A percentile compares a stretch with the other conserved stretches of the same genome.
Conservation (phyloP, 352 stramenopile genomes). For the Phytophthora lateralis region DNA sequence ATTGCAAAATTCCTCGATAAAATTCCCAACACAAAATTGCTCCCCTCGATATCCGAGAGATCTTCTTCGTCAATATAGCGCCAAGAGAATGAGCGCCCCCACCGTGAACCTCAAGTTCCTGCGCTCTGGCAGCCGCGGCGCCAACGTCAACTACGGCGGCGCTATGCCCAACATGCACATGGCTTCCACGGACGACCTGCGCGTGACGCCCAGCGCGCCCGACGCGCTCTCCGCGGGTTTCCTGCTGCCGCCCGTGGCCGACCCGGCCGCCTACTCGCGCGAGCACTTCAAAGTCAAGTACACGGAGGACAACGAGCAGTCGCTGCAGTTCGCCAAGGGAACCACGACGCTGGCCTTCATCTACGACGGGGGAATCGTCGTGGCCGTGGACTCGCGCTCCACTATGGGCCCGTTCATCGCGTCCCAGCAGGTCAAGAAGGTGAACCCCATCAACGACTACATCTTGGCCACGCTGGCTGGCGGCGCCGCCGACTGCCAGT, state of each 20-base stretch:
- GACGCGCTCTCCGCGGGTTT: conserved; percentile 63
- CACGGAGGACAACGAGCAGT: conserved; percentile 95
- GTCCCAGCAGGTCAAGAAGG: conserved; percentile 99
- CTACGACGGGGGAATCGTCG: conserved; percentile 98
- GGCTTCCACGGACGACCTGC: conserved; percentile 39
- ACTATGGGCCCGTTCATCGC: conserved; percentile 99
- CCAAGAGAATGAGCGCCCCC: conserved; percentile 44
- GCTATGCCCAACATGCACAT: conserved; percentile 81
- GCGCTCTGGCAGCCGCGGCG: conserved; percentile 64
- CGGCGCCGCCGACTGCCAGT: conserved; percentile 98
- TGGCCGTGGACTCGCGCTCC: conserved; percentile 98
- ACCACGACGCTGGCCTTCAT: conserved; percentile 99
- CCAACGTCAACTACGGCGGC: conserved; percentile 71
- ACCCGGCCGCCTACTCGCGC: conserved; percentile 95
- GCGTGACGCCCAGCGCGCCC: conserved; percentile 20
- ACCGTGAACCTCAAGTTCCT: conserved; percentile 74
- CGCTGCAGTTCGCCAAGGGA: conserved; percentile 98
- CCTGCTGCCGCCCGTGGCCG: conserved; percentile 68
- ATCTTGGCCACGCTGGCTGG: conserved; percentile 99
- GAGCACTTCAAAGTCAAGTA: conserved; percentile 98
- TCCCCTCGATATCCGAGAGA: not conserved
- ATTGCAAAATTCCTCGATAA: too few relatives aligned
- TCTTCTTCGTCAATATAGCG: not conserved
- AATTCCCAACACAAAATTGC: too few relatives aligned
- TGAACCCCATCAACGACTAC: conserved; percentile 99